Base-by-base conservation (phyloP, 352 stramenopile genomes). In the Blastocystis sp. region DNA sequence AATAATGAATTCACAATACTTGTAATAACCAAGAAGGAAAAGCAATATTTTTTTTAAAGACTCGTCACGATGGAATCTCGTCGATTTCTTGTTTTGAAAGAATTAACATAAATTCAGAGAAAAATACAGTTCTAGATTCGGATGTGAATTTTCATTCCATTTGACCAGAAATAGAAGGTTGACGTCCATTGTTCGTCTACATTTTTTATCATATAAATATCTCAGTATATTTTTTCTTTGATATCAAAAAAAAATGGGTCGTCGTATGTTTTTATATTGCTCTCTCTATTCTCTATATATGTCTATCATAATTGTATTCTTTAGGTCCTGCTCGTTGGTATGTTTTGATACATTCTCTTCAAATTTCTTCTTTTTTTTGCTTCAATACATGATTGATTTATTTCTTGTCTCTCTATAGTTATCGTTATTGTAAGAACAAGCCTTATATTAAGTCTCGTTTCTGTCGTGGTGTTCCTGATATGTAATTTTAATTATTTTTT, bases 401-500 rank as follows among this genome's bases (percentile, higher is more conserved):
- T n/a, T n/a, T n/a, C n/a, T n/a, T n/a, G 91, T 89, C 89, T 70
- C 84, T 89, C 72, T 87, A 88, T 74, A 96, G 88, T 78, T 96
- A 95, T 80, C 87, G 91, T 74, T 97, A 96, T 84, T 71, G 47
- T 77, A 98, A 98, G 85, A 98, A 98, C 86, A 98, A 98, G 80
- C 91, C 91, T 45, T 98, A 39, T 39, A 13, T 13, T 13, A 13
- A 13, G 33, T 39, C 39, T 13, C 39, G 39, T 13, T 46, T 46
- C 39, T 46, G 39, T 13, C 39, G 39, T 46, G 39, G 39, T 36
- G 39, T 46, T 6, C 39, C 39, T 13, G 39, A 57, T 68, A 32
- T 10, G 40, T 69, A n/a, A 5, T 44, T 4, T 56, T 6, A 4
- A 9, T 39, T 5, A 9, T 11, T 4, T 6, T 13, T 37, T 9